Percentiles rank a stretch among this genome's conserved stretches.
Conservation (phyloP, 768 basidiomycete genomes). For the Pulveroboletus sp. region DNA sequence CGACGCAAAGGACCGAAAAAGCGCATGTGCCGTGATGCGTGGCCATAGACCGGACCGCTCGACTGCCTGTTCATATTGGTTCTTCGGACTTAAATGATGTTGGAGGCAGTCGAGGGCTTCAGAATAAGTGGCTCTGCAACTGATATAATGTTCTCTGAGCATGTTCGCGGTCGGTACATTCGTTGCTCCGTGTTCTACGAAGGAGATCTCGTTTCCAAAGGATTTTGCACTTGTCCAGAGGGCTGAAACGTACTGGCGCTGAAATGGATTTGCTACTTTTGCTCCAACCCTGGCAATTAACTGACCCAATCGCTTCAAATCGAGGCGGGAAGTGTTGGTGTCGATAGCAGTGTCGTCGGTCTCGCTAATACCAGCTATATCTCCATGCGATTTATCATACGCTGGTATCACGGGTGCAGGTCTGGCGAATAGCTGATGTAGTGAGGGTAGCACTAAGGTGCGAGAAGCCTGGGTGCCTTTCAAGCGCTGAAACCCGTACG, state of each 20-base stretch:
- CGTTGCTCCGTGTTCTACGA: not conserved
- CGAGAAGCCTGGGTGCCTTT: not conserved
- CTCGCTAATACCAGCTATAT: not conserved
- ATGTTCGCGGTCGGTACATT: not conserved
- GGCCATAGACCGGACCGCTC: constrained; percentile 33
- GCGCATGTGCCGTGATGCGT: constrained; percentile 23
- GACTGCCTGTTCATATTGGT: constrained; percentile 3
- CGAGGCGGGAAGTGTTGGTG: not conserved
- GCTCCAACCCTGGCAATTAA: constrained; percentile 1
- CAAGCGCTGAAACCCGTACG: not conserved
- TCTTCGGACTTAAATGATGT: not conserved
- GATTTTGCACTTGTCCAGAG: not conserved
- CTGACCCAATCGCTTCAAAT: not conserved
- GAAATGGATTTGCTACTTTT: not conserved
- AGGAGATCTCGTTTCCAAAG: not conserved
- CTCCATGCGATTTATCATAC: not conserved
- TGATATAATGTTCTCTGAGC: not conserved
- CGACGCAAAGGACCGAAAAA: constrained; percentile 30
- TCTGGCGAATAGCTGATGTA: constrained; percentile 4
- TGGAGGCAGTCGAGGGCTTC: not conserved
- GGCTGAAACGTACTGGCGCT: not conserved
- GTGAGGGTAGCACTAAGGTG: not conserved
- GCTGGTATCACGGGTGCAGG: not conserved
- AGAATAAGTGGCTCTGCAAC: not conserved
- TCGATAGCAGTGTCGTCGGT: too few species aligned